A percentile compares a stretch with the other conserved stretches of the same genome.
Evolutionary conservation across 306 rosid species (phyloP).

Genomic region (Begonia loranthoides): DNA sequence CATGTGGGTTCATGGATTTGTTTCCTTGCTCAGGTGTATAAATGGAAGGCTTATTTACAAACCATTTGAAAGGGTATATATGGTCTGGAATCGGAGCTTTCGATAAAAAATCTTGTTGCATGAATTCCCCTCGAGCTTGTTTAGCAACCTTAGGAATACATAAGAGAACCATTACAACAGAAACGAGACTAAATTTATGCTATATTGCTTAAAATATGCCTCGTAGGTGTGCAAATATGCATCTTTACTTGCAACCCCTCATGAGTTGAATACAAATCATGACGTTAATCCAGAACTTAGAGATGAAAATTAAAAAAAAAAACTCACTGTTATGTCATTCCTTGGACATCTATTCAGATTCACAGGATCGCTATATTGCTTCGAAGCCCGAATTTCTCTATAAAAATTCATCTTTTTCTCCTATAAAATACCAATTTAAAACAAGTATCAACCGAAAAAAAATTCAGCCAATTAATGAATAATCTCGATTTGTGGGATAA

Average conservation of each 20-base stretch:
- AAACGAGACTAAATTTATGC: slow-evolving; percentile 11
- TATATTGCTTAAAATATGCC: not conserved
- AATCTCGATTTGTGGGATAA: not conserved
- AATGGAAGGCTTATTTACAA: slow-evolving; percentile 2
- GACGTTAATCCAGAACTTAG: slow-evolving; percentile 8
- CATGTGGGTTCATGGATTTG: too few relatives aligned
- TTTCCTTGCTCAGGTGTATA: too few relatives aligned
- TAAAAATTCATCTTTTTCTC: slow-evolving; percentile 41
- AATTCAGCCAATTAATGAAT: not conserved
- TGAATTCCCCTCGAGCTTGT: slow-evolving; percentile 33
- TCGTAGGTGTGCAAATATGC: not conserved
- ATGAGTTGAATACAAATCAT: too few relatives aligned
- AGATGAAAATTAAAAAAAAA: not conserved
- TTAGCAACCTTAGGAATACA: slow-evolving; percentile 35
- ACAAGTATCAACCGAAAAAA: not conserved
- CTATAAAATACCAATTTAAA: slow-evolving; percentile 22
- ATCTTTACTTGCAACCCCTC: not conserved
- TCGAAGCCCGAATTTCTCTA: slow-evolving; percentile 32
- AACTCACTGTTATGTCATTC: slow-evolving; percentile 56
- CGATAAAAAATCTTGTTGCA: slow-evolving; percentile 24
- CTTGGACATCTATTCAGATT: slow-evolving; percentile 35
- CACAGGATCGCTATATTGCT: slow-evolving; percentile 22
- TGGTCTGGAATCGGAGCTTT: slow-evolving; percentile 28
- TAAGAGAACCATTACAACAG: slow-evolving; percentile 13
- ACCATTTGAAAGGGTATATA: slow-evolving; percentile 44